Base-by-base conservation (phyloP, 2,329 filamentous ascomycete species). In the Trichophyton simii region DNA sequence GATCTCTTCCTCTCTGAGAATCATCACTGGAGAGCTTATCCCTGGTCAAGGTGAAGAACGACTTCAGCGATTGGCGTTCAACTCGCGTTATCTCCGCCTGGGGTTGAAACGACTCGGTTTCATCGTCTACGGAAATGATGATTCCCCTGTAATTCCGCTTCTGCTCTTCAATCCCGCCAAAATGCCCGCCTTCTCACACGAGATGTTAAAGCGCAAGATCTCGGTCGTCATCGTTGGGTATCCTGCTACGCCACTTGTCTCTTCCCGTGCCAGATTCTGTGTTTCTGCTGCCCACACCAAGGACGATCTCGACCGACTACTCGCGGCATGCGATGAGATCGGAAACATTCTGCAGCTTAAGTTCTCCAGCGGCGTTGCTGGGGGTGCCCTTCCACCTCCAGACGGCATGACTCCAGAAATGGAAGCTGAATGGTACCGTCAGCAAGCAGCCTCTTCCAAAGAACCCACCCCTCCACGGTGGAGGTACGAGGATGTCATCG, bases 151-250 rank as follows among this genome's bases (percentile, higher is more conserved):
- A 68, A 91, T 99, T 68, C 94, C 94, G 60, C 76, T 99, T 67
- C 83, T 96, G 70, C 85, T 99, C 31, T 99, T 96, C 81, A 90
- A 97, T 77, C 94, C 94, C n/a, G 94, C 89, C 69, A 99, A 99
- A 79, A 96, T 99, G 81, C 89, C 92, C 3, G 92, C 94, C 63
- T 99, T 99, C 76, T 96, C 91, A 58, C 94, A 96, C 72, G 94
- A 97, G 75, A 97, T 99, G 94, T 83, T 97, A 63, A 89, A 89
- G 77, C 89, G 94, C 71, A 97, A 96, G 76, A 97, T 99, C 68
- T 94, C 92, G 0, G 89, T 97, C 59, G 94, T 99, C 44, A 89
- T 99, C 54, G 94, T 99, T 64, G 94, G 92, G 59, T 99, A 99
- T 72, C 94, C 94, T 4, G 94, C 92, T 7, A 99, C 94, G 1